Conservation (phyloP, 2,329 filamentous ascomycete species). For the Penicillium paneum region DNA sequence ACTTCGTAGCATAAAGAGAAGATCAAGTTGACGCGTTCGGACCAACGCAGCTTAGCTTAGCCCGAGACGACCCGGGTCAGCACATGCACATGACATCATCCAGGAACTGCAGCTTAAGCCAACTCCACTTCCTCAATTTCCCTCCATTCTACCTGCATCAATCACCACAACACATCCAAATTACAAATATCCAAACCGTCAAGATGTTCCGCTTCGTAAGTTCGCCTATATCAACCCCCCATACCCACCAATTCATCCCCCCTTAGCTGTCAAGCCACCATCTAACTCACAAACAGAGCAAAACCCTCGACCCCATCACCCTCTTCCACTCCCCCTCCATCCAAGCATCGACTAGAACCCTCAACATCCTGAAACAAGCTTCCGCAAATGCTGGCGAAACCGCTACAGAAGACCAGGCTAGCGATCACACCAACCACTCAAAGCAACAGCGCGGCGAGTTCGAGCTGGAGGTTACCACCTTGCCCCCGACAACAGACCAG, state of each 20-base stretch:
- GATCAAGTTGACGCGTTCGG: neutral
- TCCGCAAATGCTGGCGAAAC: conserved; percentile 65
- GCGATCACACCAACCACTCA: conserved; percentile 61
- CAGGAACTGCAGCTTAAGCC: conserved; percentile 4
- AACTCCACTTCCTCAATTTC: neutral
- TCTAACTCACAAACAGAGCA: conserved; percentile 53
- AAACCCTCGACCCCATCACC: conserved; percentile 85
- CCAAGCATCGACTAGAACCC: conserved; percentile 68
- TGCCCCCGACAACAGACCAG: conserved; percentile 75
- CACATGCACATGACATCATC: conserved; percentile 13
- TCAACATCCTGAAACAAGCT: conserved; percentile 74
- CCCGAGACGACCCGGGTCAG: conserved; percentile 4
- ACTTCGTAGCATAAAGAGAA: neutral
- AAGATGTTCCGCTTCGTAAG: conserved; percentile 30
- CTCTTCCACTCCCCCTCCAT: conserved; percentile 86
- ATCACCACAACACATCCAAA: neutral
- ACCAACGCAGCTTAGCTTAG: neutral
- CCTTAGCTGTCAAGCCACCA: neutral
- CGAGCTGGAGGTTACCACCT: conserved; percentile 80
- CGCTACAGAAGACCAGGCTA: conserved; percentile 72
- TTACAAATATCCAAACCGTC: neutral
- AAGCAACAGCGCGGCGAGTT: conserved; percentile 66
- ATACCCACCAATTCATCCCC: neutral
- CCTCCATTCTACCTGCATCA: neutral
- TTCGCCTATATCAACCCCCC: neutral